Base-by-base conservation (phyloP, 1,284 basidiomycete species). In the Ustilago bromivora region DNA sequence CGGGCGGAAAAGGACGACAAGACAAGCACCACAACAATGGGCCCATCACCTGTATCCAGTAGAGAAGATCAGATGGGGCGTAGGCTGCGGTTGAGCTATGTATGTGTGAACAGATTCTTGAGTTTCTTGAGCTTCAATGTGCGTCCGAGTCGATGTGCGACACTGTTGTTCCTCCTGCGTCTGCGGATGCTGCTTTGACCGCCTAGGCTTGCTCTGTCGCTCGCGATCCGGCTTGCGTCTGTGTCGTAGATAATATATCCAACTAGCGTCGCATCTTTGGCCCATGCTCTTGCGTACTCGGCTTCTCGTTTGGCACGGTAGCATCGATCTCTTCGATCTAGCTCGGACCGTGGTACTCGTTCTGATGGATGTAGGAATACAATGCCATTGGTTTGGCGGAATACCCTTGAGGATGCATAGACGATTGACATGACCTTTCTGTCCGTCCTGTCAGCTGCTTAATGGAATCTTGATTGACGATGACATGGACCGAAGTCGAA, bases 241-340 rank as follows among this genome's bases (percentile, higher is more conserved):
- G 68, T 71, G 41, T 19, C 57, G 71, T 67, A 73, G 55, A 66
- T 73, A 23, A 73, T 49, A n/a, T 52, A 59, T 15, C 71, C 71
- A 15, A 83, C 76, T 8, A 83, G 64, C 32, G 81, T 83, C 1
- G 82, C 82, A 35, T 81, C 81, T 51, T 83, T 81, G 31, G 78
- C 77, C 78, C 81, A 81, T 31, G 70, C 41, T 11, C 79, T 64
- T 15, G 70, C 75, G 56, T 75, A 70, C 13, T 78, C 81, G 10
- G 75, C 71, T 34, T 81, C 79, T 36, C 82, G 66, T 32, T 71
- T 63, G 32, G 79, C 78, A 15, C 79, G 72, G 59, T 80, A 83
- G 58, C 70, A 70, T 31, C 71, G 66, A 34, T 83, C 82, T n/a
- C 68, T 55, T 0, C 79, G 66, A 17, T 83, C 81, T 52, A 83